Base-by-base conservation (phyloP, 179 eudicot genomes). In the Pouteria campechiana region DNA sequence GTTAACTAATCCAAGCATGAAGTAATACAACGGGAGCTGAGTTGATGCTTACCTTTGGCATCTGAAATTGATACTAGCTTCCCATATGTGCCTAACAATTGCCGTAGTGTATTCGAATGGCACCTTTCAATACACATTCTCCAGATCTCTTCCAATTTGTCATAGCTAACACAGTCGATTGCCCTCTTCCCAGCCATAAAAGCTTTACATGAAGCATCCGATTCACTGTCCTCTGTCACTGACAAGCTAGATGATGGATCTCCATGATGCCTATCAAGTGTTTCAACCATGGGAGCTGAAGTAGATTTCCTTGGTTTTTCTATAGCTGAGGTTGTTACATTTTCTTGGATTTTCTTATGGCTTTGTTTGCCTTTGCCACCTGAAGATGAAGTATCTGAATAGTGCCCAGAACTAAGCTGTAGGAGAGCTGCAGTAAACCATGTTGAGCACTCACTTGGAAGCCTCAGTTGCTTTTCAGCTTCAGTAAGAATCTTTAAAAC, bases 381-480 rank as follows among this genome's bases (percentile, higher is more conserved):
- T n/a, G n/a, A n/a, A n/a, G n/a, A n/a, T n/a, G n/a, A n/a, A n/a
- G n/a, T n/a, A n/a, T n/a, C n/a, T n/a, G 72, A 65, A 22, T 72
- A 46, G 15, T 68, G 79, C 35, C 55, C 52, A n/a, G 92, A 77
- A 52, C 79, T 80, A 32, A 92, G 59, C 57, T 87, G 99, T 61
- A 90, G 65, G 10, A 92, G 73, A 57, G 96, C 92, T 27, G 71
- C 96, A 44, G 82, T 92, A 14, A 92, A 81, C 99, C 99, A 92
- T 23, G 99, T 87, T 8, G 81, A 75, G 61, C 83, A 92, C 57
- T 75, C 79, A 57, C 73, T 79, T 16, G 92, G 77, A 42, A 69
- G 61, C 52, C 96, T 75, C 51, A 92, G 46, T 37, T 92, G 99
- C 55, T 83, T 92, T 63, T 92, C 96, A 17, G 94, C 65, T 44